Conservation (phyloP, 306 rosid genomes). For the Vicia villosa region DNA sequence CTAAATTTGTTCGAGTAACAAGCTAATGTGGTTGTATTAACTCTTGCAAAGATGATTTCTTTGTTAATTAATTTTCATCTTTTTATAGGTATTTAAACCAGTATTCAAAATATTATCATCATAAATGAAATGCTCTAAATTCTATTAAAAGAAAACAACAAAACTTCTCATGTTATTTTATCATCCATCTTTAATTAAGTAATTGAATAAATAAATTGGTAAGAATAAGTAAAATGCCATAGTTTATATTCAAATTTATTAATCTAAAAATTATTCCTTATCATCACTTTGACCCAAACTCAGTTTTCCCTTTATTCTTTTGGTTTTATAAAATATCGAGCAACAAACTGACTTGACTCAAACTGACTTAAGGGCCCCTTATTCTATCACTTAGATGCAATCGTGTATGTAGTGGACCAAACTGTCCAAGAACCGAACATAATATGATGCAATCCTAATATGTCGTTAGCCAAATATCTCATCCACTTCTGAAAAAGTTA, state of each 20-base stretch:
- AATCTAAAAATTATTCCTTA: background rate
- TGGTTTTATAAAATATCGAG: background rate
- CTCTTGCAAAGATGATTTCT: too few relatives aligned
- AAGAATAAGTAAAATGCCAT: background rate
- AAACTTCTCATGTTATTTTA: too few relatives aligned
- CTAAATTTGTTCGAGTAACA: too few relatives aligned
- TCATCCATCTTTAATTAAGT: too few relatives aligned
- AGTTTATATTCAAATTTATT: background rate
- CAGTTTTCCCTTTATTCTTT: background rate
- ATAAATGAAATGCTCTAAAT: too few relatives aligned
- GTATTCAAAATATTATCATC: too few relatives aligned
- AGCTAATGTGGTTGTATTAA: too few relatives aligned
- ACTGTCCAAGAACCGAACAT: background rate
- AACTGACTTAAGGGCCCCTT: background rate
- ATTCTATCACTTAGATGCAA: background rate
- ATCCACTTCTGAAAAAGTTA: slow-evolving; percentile 7
- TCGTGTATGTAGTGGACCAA: slow-evolving; percentile 6
- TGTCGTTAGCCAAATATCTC: background rate
- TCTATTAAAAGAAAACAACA: too few relatives aligned
- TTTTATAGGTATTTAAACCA: too few relatives aligned
- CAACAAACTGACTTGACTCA: slow-evolving; percentile 3
- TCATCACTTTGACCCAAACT: background rate
- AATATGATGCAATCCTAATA: slow-evolving; percentile 10
- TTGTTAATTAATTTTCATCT: too few relatives aligned
- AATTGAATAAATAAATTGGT: background rate